phyloP scores from a whole-genome alignment of 306 rosid genomes.

The Echinosophora koreensis region DNA sequence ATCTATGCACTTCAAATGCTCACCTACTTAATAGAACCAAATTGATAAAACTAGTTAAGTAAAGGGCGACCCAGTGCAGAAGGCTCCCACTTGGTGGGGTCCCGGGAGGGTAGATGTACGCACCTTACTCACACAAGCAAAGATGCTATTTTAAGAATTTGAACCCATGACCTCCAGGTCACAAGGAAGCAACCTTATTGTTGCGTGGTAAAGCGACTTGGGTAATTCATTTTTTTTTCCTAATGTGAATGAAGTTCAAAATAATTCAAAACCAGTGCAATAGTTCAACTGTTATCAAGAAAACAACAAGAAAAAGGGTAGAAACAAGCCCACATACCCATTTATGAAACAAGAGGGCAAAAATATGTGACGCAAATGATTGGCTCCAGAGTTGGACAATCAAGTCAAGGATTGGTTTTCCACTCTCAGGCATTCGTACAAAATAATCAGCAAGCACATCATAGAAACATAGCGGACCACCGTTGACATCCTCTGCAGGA shows the following conservation, averaged over 20 bases:
- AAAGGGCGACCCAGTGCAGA: too few relatives aligned
- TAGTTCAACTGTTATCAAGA: conserved; percentile 12
- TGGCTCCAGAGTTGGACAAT: conserved; percentile 98
- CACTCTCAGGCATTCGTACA: conserved; percentile 76
- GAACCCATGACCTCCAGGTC: too few relatives aligned
- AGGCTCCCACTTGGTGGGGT: too few relatives aligned
- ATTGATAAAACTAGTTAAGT: conserved; percentile 8
- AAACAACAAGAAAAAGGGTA: neutral
- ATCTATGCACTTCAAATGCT: conserved; percentile 16
- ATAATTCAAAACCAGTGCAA: conserved; percentile 16
- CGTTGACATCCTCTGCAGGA: conserved; percentile 57
- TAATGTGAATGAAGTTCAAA: conserved; percentile 4
- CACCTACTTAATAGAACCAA: conserved; percentile 1
- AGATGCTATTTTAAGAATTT: too few relatives aligned
- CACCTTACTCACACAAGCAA: too few relatives aligned
- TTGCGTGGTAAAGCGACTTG: conserved; percentile 5
- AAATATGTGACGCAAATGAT: conserved; percentile 93
- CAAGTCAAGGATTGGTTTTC: conserved; percentile 87
- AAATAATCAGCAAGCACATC: conserved; percentile 95
- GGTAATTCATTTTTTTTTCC: neutral
- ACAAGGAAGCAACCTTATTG: too few relatives aligned
- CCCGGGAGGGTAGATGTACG: too few relatives aligned
- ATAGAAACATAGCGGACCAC: conserved; percentile 74
- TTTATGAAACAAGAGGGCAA: conserved; percentile 92
- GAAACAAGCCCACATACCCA: conserved; percentile 71